phyloP scores from a whole-genome alignment of 2,329 filamentous ascomycete genomes.

The Pleurostoma richardsiae region DNA sequence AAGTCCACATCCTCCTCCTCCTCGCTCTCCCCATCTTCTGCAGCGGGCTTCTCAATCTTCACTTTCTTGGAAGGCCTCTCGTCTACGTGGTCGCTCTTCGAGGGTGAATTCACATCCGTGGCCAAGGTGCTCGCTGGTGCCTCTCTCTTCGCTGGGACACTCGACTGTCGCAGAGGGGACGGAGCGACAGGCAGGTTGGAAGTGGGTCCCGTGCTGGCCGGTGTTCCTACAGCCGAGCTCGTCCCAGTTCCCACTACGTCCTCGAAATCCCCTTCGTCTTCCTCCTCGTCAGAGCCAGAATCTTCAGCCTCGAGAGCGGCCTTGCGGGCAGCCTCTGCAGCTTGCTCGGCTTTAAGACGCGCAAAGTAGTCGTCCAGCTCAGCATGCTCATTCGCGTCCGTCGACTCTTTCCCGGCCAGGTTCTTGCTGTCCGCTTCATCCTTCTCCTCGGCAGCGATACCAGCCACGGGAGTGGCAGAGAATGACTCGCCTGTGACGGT shows the following conservation, averaged over 20 bases:
- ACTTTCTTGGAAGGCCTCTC: conserved; percentile 52
- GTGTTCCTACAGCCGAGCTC: conserved; percentile 23
- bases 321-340: conserved; percentile 30
- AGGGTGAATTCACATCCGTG: conserved; percentile 12
- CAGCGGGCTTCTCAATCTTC: conserved; percentile 45
- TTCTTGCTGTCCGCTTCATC: conserved; percentile 45
- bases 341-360: conserved; percentile 47
- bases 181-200: conserved; percentile 9
- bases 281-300: conserved; percentile 29
- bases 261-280: conserved; percentile 43
- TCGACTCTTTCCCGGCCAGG: conserved; percentile 23
- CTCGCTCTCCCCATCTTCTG: conserved; percentile 24
- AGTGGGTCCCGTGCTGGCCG: conserved; percentile 18
- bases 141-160: conserved; percentile 26
- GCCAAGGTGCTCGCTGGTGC: conserved; percentile 18
- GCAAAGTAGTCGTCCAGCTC: conserved; percentile 65
- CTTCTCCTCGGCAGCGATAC: conserved; percentile 15
- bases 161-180: conserved; percentile 19
- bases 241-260: conserved; percentile 37
- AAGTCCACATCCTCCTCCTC: conserved; percentile 53
- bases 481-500: conserved; percentile 64
- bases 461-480: conserved; percentile 27
- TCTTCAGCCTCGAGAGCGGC: conserved; percentile 42
- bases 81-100: conserved; percentile 23
- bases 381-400: conserved; percentile 45